Percentiles rank a stretch among this genome's conserved stretches.
Evolutionary conservation across 805 yeast species (phyloP).

Genomic region (Schizosaccharomyces japonicus): DNA sequence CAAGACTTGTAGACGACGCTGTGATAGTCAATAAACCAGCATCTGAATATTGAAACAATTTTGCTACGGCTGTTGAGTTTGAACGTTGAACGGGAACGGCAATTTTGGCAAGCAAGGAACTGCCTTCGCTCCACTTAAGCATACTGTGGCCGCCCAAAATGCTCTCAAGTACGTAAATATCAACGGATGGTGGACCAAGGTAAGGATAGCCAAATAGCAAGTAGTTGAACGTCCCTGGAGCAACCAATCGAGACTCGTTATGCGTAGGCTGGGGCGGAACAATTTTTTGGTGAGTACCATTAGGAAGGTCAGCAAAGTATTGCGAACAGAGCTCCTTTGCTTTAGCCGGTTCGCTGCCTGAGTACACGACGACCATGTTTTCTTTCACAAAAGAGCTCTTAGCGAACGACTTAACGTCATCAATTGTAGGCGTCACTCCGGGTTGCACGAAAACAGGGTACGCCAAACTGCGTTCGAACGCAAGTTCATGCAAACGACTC

Average conservation of each 20-base stretch:
- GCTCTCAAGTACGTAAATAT: slow-evolving; percentile 48
- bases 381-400: slow-evolving; percentile 40
- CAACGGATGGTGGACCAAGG: slow-evolving; percentile 30
- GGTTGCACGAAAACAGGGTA: slow-evolving; percentile 58
- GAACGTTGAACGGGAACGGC: slow-evolving; percentile 4
- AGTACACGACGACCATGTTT: slow-evolving; percentile 46
- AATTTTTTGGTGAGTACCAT: slow-evolving; percentile 27
- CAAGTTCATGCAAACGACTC: slow-evolving; percentile 54
- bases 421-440: slow-evolving; percentile 29
- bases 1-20: slow-evolving; percentile 26
- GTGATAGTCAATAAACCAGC: slow-evolving; percentile 59
- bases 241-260: slow-evolving; percentile 43
- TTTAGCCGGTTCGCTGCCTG: slow-evolving; percentile 52
- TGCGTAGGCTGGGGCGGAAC: slow-evolving; percentile 24
- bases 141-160: slow-evolving; percentile 27
- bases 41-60: slow-evolving; percentile 43
- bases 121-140: slow-evolving; percentile 31
- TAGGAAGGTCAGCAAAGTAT: slow-evolving; percentile 28
- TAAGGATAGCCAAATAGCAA: slow-evolving; percentile 70
- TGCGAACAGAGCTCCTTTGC: slow-evolving; percentile 42
- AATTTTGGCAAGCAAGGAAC: slow-evolving; percentile 23
- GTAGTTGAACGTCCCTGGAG: slow-evolving; percentile 32
- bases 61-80: slow-evolving; percentile 21
- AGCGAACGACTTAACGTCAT: slow-evolving; percentile 46
- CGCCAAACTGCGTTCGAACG: slow-evolving; percentile 77